A percentile compares a stretch with the other conserved stretches of the same genome.
phyloP scores from a whole-genome alignment of 2,329 filamentous ascomycete genomes.

The Fusarium nisikadoi region DNA sequence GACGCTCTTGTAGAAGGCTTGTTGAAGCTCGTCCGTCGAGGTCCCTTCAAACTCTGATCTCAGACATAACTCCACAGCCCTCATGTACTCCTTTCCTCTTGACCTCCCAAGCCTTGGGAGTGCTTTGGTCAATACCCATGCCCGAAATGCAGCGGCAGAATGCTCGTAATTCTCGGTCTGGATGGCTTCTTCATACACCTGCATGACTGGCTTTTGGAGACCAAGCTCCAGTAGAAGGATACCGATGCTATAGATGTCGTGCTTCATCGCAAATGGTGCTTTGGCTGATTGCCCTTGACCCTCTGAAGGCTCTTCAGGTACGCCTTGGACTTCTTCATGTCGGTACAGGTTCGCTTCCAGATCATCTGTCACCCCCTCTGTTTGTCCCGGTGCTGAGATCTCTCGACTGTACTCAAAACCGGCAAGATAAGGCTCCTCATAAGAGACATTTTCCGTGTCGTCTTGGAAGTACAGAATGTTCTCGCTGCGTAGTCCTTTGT shows the following conservation, averaged over 20 bases:
- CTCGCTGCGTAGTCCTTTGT: neutral
- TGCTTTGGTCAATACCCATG: neutral
- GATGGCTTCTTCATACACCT: neutral
- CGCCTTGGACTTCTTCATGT: neutral
- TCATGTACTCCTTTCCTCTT: neutral
- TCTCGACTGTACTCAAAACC: neutral
- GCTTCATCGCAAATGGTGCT: neutral
- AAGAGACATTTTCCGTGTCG: fast-evolving
- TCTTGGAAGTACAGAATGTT: neutral
- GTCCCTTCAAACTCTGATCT: fast-evolving
- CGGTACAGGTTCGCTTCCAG: neutral
- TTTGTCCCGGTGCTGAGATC: neutral
- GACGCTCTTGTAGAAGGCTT: neutral
- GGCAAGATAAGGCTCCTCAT: neutral
- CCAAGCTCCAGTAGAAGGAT: fast-evolving
- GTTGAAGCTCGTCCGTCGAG: neutral
- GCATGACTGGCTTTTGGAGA: fast-evolving
- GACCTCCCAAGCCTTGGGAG: neutral
- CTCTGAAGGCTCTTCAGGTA: fast-evolving
- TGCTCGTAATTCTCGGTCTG: neutral
- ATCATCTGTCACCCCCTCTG: neutral
- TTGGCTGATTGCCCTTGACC: neutral
- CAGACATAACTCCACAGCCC: neutral
- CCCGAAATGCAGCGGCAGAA: neutral
- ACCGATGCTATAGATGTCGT: neutral